These are phyloP conservation scores for Aspergillus asperescens DNA, from an alignment of 495 filamentous ascomycete species.

Conservation along the genomic window DNA sequence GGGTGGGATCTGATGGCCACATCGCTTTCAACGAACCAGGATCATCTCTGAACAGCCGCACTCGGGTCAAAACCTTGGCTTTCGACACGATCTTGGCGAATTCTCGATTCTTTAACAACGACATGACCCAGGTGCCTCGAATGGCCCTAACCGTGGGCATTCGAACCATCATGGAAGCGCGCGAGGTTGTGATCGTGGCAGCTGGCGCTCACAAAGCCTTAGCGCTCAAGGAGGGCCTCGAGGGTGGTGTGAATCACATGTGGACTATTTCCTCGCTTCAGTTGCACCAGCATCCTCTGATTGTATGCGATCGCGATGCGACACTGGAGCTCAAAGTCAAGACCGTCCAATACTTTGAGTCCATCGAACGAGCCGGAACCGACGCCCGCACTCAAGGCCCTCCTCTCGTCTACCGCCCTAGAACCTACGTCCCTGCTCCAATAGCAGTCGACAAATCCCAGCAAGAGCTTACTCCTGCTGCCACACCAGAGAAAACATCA, in stretches of 20 bases:
- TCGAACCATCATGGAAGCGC: slow-evolving; percentile 76
- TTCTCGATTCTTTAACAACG: slow-evolving; percentile 73
- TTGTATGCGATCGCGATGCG: slow-evolving; percentile 81
- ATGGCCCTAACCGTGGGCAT: slow-evolving; percentile 85
- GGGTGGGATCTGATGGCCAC: slow-evolving; percentile 81
- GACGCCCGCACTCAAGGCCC: slow-evolving; percentile 55
- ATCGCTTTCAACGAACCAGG: slow-evolving; percentile 90
- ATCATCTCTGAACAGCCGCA: slow-evolving; percentile 70
- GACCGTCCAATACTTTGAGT: slow-evolving; percentile 65
- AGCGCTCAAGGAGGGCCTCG: slow-evolving; percentile 75
- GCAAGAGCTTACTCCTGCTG: slow-evolving; percentile 24
- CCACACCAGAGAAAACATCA: slow-evolving; percentile 32
- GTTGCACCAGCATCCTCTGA: slow-evolving; percentile 70
- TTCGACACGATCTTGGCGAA: slow-evolving; percentile 86
- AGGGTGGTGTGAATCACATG: slow-evolving; percentile 82
- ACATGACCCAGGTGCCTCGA: slow-evolving; percentile 66
- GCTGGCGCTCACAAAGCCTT: slow-evolving; percentile 75
- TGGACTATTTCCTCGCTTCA: slow-evolving; percentile 80
- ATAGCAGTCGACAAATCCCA: slow-evolving; percentile 23
- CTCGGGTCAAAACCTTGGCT: slow-evolving; percentile 78
- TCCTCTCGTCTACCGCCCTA: slow-evolving; percentile 39
- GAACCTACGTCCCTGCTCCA: slow-evolving; percentile 37
- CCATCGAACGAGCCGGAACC: slow-evolving; percentile 59
- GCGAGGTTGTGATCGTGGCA: slow-evolving; percentile 78
- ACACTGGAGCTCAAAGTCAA: slow-evolving; percentile 80